Evolutionary conservation across 345 rosid species (phyloP), one percentile per base, ranked within the genome.

Genomic region (Heritiera fomes): DNA sequence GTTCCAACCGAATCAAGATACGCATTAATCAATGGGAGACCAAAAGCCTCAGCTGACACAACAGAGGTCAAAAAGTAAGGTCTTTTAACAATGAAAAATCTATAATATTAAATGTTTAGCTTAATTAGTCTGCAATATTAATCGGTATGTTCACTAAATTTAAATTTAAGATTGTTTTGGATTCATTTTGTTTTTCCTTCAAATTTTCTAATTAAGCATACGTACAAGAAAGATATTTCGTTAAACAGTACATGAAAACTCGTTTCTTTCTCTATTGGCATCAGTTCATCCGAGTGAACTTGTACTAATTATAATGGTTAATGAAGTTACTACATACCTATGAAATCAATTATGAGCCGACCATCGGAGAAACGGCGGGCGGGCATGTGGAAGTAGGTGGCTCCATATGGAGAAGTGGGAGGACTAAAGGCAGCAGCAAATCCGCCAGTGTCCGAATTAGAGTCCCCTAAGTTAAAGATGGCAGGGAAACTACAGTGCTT

Each of bases 401-500:
- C 73, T 56, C 89, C 91, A 74, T 82, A 55, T 45, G 94, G 79
- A 46, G 86, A 78, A 17, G 10, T 77, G 55, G 64, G 85, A 20
- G 68, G 71, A 41, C 28, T 4, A 18, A 88, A 80, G 38, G 87
- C 85, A 14, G 90, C 85, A 38, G 80, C 67, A 45, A 82, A 74
- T 59, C 86, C 87, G 11, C 93, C 93, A 9, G 94, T 85, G 69
- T 88, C 91, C 0, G 91, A 88, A 75, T 91, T 89, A 0, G 91
- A 91, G 84, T 86, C 92, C 5, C 94, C 94, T 1, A 91, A 88
- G 85, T 87, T 91, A 50, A 87, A 81, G 55, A 88, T 82, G 8
- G 92, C 91, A 11, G 88, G 91, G 53, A 87, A 87, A 56, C 79
- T 47, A 56, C 87, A 84, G 28, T 32, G 45, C 32, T 40, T 11